Percentiles rank a stretch among this genome's conserved stretches.
Evolutionary conservation across 140 eudicot species (phyloP).

Genomic region (Oenanthe javanica): DNA sequence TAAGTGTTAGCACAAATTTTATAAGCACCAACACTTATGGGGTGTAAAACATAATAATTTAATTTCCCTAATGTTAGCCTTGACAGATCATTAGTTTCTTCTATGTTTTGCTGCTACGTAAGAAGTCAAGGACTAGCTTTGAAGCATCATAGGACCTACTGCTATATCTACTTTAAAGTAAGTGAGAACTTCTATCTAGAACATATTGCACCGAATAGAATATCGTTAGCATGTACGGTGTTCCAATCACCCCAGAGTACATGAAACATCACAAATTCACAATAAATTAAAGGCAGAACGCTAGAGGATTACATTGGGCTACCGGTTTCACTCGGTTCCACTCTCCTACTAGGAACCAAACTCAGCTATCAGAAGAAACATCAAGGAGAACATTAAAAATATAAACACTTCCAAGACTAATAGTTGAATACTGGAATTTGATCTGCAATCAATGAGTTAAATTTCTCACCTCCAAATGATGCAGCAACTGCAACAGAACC

Average conservation of each 20-base stretch:
- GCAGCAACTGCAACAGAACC: constrained; percentile 99
- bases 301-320: background rate
- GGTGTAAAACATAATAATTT: background rate
- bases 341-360: background rate
- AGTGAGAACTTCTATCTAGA: background rate
- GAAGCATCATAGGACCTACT: background rate
- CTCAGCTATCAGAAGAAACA: background rate
- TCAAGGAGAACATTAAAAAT: background rate
- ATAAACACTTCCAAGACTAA: background rate
- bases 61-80: background rate
- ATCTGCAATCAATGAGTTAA: background rate
- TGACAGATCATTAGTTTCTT: background rate
- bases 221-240: background rate
- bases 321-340: background rate
- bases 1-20: constrained; percentile 14
- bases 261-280: constrained; percentile 8
- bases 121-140: background rate
- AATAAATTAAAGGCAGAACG: background rate
- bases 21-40: constrained; percentile 3
- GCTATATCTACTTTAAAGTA: background rate
- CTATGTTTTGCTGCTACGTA: constrained; percentile 6
- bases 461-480: constrained; percentile 77
- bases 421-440: constrained; percentile 2
- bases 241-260: background rate
- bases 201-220: background rate